A percentile compares a stretch with the other conserved stretches of the same genome.
Evolutionary conservation across 371 early-diverging fungal genomes (phyloP).

Genomic region (Mortierella sp.): DNA sequence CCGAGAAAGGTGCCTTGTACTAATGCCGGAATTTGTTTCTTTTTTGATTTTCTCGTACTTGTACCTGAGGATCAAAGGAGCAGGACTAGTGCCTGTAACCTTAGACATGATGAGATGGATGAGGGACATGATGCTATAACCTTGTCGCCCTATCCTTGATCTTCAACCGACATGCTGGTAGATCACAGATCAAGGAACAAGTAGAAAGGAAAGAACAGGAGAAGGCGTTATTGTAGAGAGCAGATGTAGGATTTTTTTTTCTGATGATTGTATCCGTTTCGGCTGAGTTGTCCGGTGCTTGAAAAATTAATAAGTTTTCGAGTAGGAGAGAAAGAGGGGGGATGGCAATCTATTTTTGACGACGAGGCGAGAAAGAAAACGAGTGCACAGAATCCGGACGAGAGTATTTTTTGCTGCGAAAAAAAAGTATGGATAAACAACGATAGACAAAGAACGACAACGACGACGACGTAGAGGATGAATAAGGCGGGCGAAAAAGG

Average conservation of each 20-base stretch:
- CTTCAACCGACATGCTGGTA: not conserved
- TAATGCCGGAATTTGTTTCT: not conserved
- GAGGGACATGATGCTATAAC: not conserved
- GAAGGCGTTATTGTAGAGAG: not conserved
- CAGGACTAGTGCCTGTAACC: not conserved
- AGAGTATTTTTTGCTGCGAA: not conserved
- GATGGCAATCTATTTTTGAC: conserved; percentile 4
- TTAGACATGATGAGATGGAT: not conserved
- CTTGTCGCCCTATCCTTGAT: not conserved
- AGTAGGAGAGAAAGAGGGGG: no score
- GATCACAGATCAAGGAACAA: not conserved
- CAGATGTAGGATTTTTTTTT: not conserved
- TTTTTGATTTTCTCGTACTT: not conserved
- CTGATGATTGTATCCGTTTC: not conserved
- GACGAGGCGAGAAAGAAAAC: not conserved
- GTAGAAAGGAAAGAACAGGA: not conserved
- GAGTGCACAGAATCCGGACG: not conserved
- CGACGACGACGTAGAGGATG: no score
- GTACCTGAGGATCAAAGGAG: no score
- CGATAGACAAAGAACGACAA: no score
- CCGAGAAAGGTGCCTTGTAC: not conserved
- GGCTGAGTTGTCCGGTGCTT: conserved; percentile 9
- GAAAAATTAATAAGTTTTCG: not conserved
- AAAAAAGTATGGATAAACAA: not conserved
- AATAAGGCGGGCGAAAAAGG: not conserved